These are phyloP conservation scores for Aphanoascus verrucosus DNA, from an alignment of 2,329 filamentous ascomycete species.

Conservation along the genomic window DNA sequence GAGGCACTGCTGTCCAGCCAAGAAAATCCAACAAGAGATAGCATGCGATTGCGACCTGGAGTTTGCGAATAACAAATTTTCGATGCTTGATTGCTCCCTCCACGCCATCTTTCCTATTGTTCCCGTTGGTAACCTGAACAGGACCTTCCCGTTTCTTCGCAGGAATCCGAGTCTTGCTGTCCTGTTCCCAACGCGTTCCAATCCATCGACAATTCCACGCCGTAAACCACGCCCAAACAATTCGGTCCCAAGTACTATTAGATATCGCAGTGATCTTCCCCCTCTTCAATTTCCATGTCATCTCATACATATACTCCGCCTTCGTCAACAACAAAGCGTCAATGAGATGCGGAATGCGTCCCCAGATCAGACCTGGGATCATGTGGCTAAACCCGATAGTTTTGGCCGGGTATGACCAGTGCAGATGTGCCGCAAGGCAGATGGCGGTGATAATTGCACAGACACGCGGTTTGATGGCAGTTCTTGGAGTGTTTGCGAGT, in stretches of 20 bases:
- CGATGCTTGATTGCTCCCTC: neutral
- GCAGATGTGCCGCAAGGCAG: neutral
- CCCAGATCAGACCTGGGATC: neutral
- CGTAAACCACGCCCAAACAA: slow-evolving; percentile 2
- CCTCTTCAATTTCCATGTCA: slow-evolving; percentile 4
- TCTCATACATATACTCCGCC: neutral
- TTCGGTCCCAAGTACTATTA: neutral
- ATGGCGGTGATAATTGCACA: neutral
- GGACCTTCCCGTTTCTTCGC: neutral
- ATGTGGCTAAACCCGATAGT: neutral
- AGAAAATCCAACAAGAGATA: slow-evolving; percentile 5
- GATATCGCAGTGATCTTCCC: neutral
- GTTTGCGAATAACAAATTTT: neutral
- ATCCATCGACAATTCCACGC: slow-evolving; percentile 6
- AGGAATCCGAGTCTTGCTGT: neutral
- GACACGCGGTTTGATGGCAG: neutral
- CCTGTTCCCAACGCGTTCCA: slow-evolving; percentile 3
- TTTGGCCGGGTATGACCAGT: neutral
- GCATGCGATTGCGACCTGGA: neutral
- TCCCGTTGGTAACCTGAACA: neutral
- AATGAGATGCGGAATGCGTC: neutral
- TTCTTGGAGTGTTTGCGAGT: neutral
- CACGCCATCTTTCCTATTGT: neutral
- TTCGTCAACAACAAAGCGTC: neutral
- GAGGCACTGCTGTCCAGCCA: neutral